Percentiles rank a stretch among this genome's conserved stretches.
Conservation (phyloP, 345 rosid species). For the Lepidium sativum region DNA sequence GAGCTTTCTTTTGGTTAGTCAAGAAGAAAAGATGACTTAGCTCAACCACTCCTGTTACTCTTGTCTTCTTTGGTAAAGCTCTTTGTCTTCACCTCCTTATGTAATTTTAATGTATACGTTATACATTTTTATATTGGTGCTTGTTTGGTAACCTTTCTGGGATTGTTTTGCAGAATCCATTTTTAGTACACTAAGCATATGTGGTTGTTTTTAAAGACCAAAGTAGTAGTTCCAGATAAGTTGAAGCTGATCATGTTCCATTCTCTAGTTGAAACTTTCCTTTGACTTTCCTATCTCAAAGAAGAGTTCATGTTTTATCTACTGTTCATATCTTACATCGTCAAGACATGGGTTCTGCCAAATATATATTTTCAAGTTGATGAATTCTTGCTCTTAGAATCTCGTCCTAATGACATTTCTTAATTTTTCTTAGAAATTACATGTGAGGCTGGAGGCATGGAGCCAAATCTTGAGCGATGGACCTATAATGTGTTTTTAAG, state of each 20-base stretch:
- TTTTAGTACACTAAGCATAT: neutral
- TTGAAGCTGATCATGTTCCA: neutral
- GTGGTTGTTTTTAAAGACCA: neutral
- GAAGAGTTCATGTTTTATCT: neutral
- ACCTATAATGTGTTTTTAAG: constrained; percentile 14
- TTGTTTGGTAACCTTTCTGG: neutral
- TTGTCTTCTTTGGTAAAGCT: neutral
- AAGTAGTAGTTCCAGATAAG: neutral
- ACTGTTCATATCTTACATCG: neutral
- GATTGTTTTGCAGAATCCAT: neutral
- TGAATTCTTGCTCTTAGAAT: neutral
- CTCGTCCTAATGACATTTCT: neutral
- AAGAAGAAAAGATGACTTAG: neutral
- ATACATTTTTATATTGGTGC: neutral
- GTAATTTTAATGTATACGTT: neutral
- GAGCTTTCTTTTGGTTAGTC: neutral
- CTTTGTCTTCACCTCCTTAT: neutral
- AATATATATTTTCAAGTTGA: neutral
- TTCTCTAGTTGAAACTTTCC: neutral
- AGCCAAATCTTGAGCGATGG: neutral
- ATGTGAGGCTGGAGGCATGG: neutral
- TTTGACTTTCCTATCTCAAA: neutral
- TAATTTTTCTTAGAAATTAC: neutral
- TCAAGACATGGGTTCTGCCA: neutral
- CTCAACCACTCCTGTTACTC: neutral